Conservation (phyloP, 2,329 filamentous ascomycete genomes). For the Xylaria multiplex region DNA sequence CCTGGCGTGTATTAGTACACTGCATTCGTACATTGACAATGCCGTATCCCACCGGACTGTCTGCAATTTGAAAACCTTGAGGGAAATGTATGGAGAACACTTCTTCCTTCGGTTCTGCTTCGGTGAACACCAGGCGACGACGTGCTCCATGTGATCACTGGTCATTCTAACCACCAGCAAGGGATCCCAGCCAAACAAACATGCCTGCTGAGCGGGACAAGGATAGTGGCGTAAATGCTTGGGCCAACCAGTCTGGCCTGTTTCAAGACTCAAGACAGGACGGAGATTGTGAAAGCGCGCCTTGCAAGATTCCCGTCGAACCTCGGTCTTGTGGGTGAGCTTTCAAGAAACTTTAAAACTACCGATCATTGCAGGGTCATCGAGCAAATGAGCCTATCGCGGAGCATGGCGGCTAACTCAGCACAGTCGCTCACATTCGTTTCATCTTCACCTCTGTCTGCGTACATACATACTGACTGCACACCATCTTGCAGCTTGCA, state of each 20-base stretch:
- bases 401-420: not conserved
- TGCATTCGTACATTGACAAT: slow-evolving; percentile 11
- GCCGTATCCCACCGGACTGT: slow-evolving; percentile 18
- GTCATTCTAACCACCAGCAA: slow-evolving; percentile 14
- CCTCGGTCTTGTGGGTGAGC: not conserved
- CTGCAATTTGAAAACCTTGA: slow-evolving; percentile 13
- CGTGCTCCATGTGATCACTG: not conserved
- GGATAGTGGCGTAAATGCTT: slow-evolving; percentile 27
- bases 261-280: slow-evolving; percentile 22
- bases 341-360: slow-evolving; percentile 15
- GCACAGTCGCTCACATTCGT: slow-evolving; percentile 16
- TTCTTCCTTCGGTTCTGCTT: not conserved
- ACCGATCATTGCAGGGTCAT: slow-evolving; percentile 21
- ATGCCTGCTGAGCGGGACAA: slow-evolving; percentile 3
- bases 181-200: slow-evolving; percentile 16
- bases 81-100: slow-evolving; percentile 12
- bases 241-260: slow-evolving; percentile 14
- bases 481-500: slow-evolving; percentile 3
- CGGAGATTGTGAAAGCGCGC: slow-evolving; percentile 5
- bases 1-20: slow-evolving; percentile 10
- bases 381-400: slow-evolving; percentile 16
- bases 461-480: not conserved
- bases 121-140: not conserved
- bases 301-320: not conserved
- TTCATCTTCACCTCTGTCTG: slow-evolving; percentile 24